Base-by-base conservation (phyloP, 1,284 basidiomycete species). In the Ceratobasidium sp. region DNA sequence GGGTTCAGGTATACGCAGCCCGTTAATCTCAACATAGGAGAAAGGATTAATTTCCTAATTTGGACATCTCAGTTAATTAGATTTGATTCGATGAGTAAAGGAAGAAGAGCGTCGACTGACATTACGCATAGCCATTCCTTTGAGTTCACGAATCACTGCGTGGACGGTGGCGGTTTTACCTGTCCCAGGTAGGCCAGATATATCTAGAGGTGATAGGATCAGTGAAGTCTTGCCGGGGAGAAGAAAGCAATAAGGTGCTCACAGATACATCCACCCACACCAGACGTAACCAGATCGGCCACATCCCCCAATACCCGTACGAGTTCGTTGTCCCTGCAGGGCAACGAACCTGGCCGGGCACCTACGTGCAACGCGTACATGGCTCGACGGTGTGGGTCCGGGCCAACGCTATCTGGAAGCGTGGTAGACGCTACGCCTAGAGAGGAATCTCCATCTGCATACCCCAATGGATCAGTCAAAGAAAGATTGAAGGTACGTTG, bases 81-180 rank as follows among this genome's bases (percentile, higher is more conserved):
- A 38, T 18, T 7, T 59, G 21, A 26, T 47, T 35, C 26, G 11
- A 35, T 41, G 21, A 55, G 14, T 52, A 8, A 43, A 16, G 46
- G 54, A 26, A 54, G 52, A 8, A 83, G 87, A 32, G n/a, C n/a
- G n/a, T n/a, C n/a, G n/a, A n/a, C n/a, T n/a, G 76, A 94, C 94
- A 75, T 88, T 90, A 70, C 89, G 85, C 79, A 91, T 87, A 0
- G 95, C 95, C 88, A 95, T 93, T 44, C 89, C 86, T 80, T 94
- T 95, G 16, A 98, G 85, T 79, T 96, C 93, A 52, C 93, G 87
- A 47, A 98, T 88, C 16, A 97, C 92, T 0, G 93, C 93, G 78
- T 97, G 95, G 0, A 99, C 96, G 0, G 98, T 99, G 0, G 98
- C 98, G 1, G 98, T 99, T 83, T 99, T 99, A 1, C 98, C 97